These are phyloP conservation scores for Delonix regia DNA, from an alignment of 306 rosid genomes.

Conservation along the genomic window DNA sequence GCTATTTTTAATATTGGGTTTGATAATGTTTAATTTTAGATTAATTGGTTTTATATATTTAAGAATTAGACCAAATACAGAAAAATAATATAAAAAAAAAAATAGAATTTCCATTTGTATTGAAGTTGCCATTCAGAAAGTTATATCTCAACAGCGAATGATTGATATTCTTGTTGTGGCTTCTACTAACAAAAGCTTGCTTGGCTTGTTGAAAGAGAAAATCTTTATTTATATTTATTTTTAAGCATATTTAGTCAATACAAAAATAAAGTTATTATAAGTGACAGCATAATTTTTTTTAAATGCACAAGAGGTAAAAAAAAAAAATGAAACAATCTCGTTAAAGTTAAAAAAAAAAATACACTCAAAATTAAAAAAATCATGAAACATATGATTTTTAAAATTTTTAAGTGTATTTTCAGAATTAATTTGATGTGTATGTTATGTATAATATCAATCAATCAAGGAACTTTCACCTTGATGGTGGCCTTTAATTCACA, in stretches of 20 bases:
- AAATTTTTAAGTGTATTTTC: background rate
- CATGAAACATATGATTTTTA: background rate
- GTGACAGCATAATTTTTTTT: background rate
- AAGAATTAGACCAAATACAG: no score
- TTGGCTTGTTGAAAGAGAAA: no score
- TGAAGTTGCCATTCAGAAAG: background rate
- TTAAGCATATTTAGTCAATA: no score
- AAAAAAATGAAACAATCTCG: background rate
- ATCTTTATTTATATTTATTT: no score
- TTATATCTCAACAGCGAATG: background rate
- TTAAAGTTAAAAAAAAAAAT: background rate
- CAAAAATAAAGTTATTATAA: no score
- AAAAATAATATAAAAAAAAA: no score
- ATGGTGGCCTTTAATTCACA: background rate
- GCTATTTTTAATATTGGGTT: no score
- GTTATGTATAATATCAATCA: background rate
- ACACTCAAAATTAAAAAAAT: background rate
- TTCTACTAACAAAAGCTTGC: background rate
- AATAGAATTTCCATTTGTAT: background rate
- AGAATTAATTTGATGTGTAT: background rate
- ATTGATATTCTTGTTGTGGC: background rate
- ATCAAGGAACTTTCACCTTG: background rate
- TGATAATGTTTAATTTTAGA: no score
- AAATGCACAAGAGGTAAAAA: no score
- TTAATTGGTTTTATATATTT: no score